Base-by-base conservation (phyloP, 1,139 yeast species). In the Geotrichum fermentans region DNA sequence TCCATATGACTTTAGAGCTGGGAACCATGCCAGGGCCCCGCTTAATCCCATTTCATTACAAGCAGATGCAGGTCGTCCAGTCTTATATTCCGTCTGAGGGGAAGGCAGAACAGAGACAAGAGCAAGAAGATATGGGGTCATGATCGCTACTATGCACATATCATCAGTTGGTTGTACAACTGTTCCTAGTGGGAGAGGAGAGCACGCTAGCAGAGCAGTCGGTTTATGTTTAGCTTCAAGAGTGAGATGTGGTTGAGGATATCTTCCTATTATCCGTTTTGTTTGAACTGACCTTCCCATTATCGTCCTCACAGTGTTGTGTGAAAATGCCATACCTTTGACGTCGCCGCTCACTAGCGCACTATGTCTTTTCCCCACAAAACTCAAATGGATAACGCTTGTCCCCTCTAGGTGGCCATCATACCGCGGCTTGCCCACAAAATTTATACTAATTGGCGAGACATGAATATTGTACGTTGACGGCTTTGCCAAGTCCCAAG, bases 21-120 rank as follows among this genome's bases (percentile, higher is more conserved):
- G 82, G 55, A 71, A 80, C 94, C 94, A 85, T 11, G 77, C 68
- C 16, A 82, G 58, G 53, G 77, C 71, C 0, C 80, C 81, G 3
- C 73, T 65, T n/a, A 70, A 56, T 0, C 72, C 73, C 51, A 66
- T 57, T 0, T 66, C 53, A 14, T 59, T 61, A 7, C 66, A 60
- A 1, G 64, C 57, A 0, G 64, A 63, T 50, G 70, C 74, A 1
- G 83, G 75, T 48, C 71, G 70, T 0, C 77, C 77, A 2, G 73
- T 65, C 55, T 73, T 78, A 61, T 73, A 76, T 56, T 82, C 88
- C 0, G 81, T 76, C 39, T 71, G 71, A 1, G 80, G 61, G 2
- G 65, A 63, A 0, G 88, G 83, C 3, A 73, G 60, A 0, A 82
- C 71, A 0, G 90, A 80, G 0, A 82, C 69, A 1, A 85, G 71